Percentiles rank a stretch among this genome's conserved stretches.
Evolutionary conservation across 1,284 basidiomycete genomes (phyloP).

Genomic region (Flammula alnicola): DNA sequence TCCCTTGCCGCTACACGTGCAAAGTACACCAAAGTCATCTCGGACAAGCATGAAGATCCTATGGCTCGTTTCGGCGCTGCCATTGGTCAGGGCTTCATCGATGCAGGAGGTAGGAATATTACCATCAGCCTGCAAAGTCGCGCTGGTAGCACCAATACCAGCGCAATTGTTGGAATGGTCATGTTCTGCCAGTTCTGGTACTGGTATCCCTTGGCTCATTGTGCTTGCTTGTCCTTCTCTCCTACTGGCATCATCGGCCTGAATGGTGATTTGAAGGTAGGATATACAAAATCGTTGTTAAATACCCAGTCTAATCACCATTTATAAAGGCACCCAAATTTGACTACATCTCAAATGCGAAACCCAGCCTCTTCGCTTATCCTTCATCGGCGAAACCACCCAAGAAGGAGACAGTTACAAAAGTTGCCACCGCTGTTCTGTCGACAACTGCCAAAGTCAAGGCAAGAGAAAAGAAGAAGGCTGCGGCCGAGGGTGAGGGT

Average conservation of each 20-base stretch:
- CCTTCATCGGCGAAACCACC: slow-evolving; percentile 83
- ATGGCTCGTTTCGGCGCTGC: slow-evolving; percentile 97
- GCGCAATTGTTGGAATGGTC: slow-evolving; percentile 93
- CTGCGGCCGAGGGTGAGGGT: slow-evolving; percentile 74
- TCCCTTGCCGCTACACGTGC: slow-evolving; percentile 81
- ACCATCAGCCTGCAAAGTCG: slow-evolving; percentile 92
- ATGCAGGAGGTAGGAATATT: slow-evolving; percentile 94
- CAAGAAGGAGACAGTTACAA: slow-evolving; percentile 88
- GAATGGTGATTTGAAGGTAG: slow-evolving; percentile 81
- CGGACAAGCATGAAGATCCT: slow-evolving; percentile 96
- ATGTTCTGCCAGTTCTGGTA: slow-evolving; percentile 99
- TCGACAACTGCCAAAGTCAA: slow-evolving; percentile 95
- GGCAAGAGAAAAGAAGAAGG: slow-evolving; percentile 90
- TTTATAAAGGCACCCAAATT: slow-evolving; percentile 83
- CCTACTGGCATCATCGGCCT: slow-evolving; percentile 94
- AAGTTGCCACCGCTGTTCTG: slow-evolving; percentile 90
- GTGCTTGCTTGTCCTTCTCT: slow-evolving; percentile 88
- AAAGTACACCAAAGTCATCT: slow-evolving; percentile 86
- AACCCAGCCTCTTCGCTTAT: slow-evolving; percentile 90
- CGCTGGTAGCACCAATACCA: slow-evolving; percentile 89
- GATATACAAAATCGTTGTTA: slow-evolving; percentile 12
- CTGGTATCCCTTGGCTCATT: slow-evolving; percentile 98
- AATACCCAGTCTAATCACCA: slow-evolving; percentile 8
- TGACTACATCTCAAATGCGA: slow-evolving; percentile 87
- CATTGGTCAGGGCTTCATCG: slow-evolving; percentile 93